Evolutionary conservation across 2,329 filamentous ascomycete species (phyloP).

Genomic region (Hymenoscyphus salicellus): DNA sequence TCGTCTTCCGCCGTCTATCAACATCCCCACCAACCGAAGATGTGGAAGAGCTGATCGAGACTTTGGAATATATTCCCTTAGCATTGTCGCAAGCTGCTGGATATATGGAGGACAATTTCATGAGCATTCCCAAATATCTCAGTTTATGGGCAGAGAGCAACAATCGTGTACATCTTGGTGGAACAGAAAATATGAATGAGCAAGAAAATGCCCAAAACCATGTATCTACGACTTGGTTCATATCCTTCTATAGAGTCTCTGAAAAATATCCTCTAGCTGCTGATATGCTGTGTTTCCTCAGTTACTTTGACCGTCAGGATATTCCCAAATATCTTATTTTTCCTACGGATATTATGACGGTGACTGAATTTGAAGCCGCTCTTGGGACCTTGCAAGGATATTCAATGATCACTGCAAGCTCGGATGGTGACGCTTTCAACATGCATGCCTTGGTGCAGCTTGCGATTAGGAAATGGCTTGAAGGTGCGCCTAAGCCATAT

Average conservation of each 20-base stretch:
- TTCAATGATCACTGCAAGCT: background rate
- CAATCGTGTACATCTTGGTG: no score
- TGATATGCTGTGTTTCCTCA: background rate
- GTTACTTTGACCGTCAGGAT: background rate
- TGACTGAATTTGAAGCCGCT: background rate
- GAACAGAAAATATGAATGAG: no score
- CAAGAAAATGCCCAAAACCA: no score
- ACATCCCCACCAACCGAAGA: no score
- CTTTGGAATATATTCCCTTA: no score
- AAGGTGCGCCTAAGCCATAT: background rate
- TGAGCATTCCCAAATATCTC: no score
- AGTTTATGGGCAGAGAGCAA: no score
- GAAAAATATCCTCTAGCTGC: background rate
- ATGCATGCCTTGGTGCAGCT: background rate
- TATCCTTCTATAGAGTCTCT: background rate
- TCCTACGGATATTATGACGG: conserved; percentile 19
- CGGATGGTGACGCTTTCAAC: background rate
- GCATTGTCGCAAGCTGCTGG: no score
- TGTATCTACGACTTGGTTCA: no score
- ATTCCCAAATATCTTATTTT: background rate
- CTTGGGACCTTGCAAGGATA: conserved; percentile 1
- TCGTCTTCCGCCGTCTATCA: no score
- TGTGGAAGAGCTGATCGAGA: no score
- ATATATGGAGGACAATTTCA: no score
- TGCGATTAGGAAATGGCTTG: background rate